Conservation (phyloP, 108 stramenopile genomes). For the Nitzschia sp. region DNA sequence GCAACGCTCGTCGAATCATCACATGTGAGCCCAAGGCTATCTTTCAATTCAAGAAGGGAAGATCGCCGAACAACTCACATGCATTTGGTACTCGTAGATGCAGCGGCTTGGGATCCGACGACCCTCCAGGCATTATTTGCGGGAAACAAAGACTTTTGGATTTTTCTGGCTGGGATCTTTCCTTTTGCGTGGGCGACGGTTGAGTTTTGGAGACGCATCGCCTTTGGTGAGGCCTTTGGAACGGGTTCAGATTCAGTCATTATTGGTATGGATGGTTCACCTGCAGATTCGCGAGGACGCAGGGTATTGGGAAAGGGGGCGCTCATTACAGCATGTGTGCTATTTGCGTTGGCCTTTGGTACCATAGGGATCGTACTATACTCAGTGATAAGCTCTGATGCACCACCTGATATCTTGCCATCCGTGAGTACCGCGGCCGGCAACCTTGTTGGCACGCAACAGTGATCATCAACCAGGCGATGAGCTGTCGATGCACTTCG, state of each 20-base stretch:
- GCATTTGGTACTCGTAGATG: background rate
- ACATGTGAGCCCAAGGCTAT: too few relatives aligned
- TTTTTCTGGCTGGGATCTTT: slow-evolving; percentile 50
- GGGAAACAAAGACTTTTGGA: slow-evolving; percentile 28
- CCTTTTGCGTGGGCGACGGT: slow-evolving; percentile 75
- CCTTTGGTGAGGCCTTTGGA: slow-evolving; percentile 80
- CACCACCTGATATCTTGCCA: slow-evolving; percentile 15
- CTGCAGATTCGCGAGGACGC: slow-evolving; percentile 57
- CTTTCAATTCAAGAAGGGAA: too few relatives aligned
- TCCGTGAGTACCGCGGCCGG: too few relatives aligned
- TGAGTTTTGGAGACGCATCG: slow-evolving; percentile 89
- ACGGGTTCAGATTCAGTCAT: slow-evolving; percentile 76
- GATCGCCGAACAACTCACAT: too few relatives aligned
- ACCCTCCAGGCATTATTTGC: background rate
- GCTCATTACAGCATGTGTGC: slow-evolving; percentile 66
- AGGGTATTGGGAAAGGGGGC: slow-evolving; percentile 67
- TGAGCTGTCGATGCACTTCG: too few relatives aligned
- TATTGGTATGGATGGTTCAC: slow-evolving; percentile 70
- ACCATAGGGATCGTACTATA: slow-evolving; percentile 60
- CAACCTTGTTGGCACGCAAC: background rate
- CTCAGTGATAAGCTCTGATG: slow-evolving; percentile 50
- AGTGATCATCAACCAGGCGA: too few relatives aligned
- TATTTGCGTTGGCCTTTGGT: slow-evolving; percentile 70
- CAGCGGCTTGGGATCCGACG: background rate
- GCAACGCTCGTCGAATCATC: too few relatives aligned